Percentiles rank a stretch among this genome's conserved stretches.
These are phyloP conservation scores for Arthonia radiata DNA, from an alignment of 495 filamentous ascomycete genomes.

Conservation along the genomic window DNA sequence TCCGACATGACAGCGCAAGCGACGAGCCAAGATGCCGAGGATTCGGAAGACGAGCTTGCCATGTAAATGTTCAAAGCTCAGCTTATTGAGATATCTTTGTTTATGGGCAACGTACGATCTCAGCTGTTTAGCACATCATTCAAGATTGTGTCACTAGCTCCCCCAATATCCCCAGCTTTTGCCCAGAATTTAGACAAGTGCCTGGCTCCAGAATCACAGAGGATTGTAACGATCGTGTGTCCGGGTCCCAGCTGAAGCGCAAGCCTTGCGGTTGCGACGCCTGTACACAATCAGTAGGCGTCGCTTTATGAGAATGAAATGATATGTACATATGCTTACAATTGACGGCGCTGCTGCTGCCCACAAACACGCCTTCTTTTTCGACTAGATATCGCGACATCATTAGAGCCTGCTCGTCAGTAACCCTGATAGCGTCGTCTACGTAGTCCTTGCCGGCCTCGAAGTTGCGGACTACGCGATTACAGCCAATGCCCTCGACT, in stretches of 20 bases:
- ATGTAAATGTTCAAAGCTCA: too few relatives aligned
- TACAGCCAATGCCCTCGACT: slow-evolving; percentile 90
- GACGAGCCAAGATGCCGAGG: too few relatives aligned
- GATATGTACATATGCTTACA: slow-evolving; percentile 24
- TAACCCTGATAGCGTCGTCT: slow-evolving; percentile 74
- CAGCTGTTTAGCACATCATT: too few relatives aligned
- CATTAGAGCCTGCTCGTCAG: slow-evolving; percentile 68
- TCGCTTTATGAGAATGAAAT: slow-evolving; percentile 1
- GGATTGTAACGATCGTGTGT: slow-evolving; percentile 63
- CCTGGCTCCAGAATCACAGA: slow-evolving; percentile 76
- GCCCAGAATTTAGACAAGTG: slow-evolving; percentile 94
- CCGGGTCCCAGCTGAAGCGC: slow-evolving; percentile 53
- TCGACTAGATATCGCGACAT: slow-evolving; percentile 95
- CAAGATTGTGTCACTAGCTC: too few relatives aligned
- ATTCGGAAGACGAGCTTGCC: too few relatives aligned
- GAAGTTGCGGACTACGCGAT: slow-evolving; percentile 75
- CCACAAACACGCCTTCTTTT: slow-evolving; percentile 84
- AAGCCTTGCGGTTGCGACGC: slow-evolving; percentile 60
- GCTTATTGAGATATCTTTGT: too few relatives aligned
- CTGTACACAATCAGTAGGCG: slow-evolving; percentile 12
- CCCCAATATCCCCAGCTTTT: slow-evolving; percentile 44
- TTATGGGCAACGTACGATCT: too few relatives aligned
- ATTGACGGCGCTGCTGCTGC: slow-evolving; percentile 87
- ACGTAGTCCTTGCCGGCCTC: slow-evolving; percentile 62
- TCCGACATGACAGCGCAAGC: too few relatives aligned